Evolutionary conservation across 1,284 basidiomycete genomes (phyloP).

Genomic region (Melanopsichium pennsylvanicum): DNA sequence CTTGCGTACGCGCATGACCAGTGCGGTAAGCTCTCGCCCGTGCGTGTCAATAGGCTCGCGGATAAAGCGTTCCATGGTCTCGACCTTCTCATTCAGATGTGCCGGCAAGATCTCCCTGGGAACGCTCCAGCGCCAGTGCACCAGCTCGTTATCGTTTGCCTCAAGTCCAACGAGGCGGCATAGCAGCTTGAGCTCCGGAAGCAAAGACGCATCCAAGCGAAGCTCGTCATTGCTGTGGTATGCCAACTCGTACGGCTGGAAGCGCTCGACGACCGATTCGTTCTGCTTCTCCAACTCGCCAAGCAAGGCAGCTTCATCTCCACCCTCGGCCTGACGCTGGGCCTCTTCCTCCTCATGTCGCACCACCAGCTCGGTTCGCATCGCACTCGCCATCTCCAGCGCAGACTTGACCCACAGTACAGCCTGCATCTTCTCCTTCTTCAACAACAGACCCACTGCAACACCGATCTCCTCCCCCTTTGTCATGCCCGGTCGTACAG

Average conservation of each 20-base stretch:
- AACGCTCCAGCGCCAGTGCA: conserved; percentile 57
- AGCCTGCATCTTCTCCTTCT: conserved; percentile 57
- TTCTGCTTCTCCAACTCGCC: conserved; percentile 32
- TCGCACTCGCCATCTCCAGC: conserved; percentile 56
- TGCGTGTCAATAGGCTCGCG: conserved; percentile 49
- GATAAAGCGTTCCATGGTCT: conserved; percentile 60
- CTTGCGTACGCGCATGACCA: conserved; percentile 52
- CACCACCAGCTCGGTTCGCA: conserved; percentile 46
- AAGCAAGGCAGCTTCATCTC: conserved; percentile 8
- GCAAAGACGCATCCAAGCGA: conserved; percentile 42
- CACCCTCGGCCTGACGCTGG: conserved; percentile 4
- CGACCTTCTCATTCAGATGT: conserved; percentile 52
- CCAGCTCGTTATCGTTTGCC: conserved; percentile 38
- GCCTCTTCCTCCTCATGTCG: conserved; percentile 29
- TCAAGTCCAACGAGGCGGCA: conserved; percentile 58
- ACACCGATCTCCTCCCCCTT: conserved; percentile 58
- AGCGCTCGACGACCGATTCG: conserved; percentile 29
- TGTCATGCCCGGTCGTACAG: conserved; percentile 47
- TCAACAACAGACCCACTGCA: conserved; percentile 57
- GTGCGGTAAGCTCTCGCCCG: conserved; percentile 34
- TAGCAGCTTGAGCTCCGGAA: conserved; percentile 60
- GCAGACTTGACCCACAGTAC: conserved; percentile 62
- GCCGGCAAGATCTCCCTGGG: conserved; percentile 43
- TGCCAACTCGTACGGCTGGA: conserved; percentile 35
- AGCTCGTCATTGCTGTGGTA: conserved; percentile 50